Evolutionary conservation across 768 basidiomycete species (phyloP).

Genomic region (Royoungia palumana): DNA sequence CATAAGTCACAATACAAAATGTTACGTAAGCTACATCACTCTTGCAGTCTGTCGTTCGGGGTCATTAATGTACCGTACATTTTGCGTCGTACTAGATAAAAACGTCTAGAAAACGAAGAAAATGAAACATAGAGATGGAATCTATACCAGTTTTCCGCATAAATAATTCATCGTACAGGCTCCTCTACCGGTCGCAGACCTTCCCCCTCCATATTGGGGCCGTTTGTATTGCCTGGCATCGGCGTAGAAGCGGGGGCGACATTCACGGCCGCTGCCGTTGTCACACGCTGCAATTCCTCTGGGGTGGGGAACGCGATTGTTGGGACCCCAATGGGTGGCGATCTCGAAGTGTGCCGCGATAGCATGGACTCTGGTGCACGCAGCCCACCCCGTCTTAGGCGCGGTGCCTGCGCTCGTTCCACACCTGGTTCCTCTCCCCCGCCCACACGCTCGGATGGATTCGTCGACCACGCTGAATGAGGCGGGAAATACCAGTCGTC

Average conservation of each 20-base stretch:
- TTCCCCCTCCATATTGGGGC: not conserved
- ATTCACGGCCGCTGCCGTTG: constrained; percentile 3
- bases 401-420: constrained; percentile 42
- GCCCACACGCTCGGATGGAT: constrained; percentile 16
- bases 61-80: no score
- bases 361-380: constrained; percentile 62
- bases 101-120: not conserved
- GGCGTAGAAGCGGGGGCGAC: not conserved
- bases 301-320: constrained; percentile 19
- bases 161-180: constrained; percentile 13
- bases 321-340: constrained; percentile 30
- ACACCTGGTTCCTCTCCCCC: constrained; percentile 32
- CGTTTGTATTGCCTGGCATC: constrained; percentile 5
- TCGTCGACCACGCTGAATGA: constrained; percentile 19
- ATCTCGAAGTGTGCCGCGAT: constrained; percentile 37
- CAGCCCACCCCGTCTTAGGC: constrained; percentile 64
- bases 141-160: constrained; percentile 7
- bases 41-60: not conserved
- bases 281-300: constrained; percentile 21
- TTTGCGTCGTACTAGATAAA: no score
- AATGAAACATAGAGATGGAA: not conserved
- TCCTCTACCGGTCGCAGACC: constrained; percentile 9
- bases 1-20: constrained; percentile 35
- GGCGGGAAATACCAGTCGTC: constrained; percentile 35
- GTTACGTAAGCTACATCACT: constrained; percentile 9